phyloP scores from a whole-genome alignment of 2,329 filamentous ascomycete species.

The Colletotrichum viniferum region DNA sequence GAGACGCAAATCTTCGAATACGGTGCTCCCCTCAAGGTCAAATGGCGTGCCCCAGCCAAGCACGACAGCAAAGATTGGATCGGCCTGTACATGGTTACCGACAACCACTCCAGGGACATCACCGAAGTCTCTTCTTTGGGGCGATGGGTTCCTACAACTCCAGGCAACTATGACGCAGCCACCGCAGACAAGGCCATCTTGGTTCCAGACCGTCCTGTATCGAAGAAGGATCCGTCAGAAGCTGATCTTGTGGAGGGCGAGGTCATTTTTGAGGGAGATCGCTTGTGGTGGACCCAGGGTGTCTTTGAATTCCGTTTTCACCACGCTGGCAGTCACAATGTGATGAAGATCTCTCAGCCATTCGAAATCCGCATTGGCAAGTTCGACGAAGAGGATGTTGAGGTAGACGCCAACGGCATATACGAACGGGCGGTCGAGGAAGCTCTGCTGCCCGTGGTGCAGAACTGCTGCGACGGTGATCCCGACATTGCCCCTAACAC shows the following conservation, averaged over 20 bases:
- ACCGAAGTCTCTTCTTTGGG: constrained; percentile 87
- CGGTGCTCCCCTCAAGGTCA: constrained; percentile 85
- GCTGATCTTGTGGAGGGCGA: constrained; percentile 74
- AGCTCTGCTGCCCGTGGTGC: constrained; percentile 80
- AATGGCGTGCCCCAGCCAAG: constrained; percentile 86
- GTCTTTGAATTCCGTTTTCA: constrained; percentile 98
- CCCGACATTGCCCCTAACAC: constrained; percentile 86
- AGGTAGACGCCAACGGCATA: constrained; percentile 61
- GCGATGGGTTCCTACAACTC: constrained; percentile 84
- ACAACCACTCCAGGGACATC: constrained; percentile 84
- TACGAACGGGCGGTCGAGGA: constrained; percentile 75
- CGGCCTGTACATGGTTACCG: constrained; percentile 92
- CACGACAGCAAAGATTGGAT: constrained; percentile 96
- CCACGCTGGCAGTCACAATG: constrained; percentile 88
- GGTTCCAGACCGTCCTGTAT: constrained; percentile 65
- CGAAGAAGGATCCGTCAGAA: constrained; percentile 55
- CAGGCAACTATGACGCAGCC: constrained; percentile 75
- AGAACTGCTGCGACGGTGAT: constrained; percentile 92
- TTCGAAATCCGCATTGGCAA: constrained; percentile 87
- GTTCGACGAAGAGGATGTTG: constrained; percentile 77
- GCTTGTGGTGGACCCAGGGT: constrained; percentile 96
- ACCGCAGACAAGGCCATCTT: constrained; percentile 80
- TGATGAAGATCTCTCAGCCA: constrained; percentile 91
- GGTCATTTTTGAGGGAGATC: constrained; percentile 87
- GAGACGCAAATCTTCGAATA: constrained; percentile 86